Evolutionary conservation across 2,329 filamentous ascomycete genomes (phyloP).

Genomic region (Aspergillus ochraceoroseus): DNA sequence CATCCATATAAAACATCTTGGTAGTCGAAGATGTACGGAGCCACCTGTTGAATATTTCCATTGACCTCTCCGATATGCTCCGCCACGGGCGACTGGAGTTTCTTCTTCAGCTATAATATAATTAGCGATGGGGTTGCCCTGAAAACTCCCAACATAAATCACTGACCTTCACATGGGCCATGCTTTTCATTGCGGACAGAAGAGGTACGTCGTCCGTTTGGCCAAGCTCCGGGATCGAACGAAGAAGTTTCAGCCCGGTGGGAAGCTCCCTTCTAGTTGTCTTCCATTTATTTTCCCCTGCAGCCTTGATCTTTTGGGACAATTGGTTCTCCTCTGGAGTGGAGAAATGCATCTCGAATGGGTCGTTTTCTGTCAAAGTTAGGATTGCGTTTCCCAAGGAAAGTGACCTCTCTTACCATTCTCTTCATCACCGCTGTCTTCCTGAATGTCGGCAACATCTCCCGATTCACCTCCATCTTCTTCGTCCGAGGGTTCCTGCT

Average conservation of each 20-base stretch:
- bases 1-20: constrained; percentile 72
- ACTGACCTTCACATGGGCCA: constrained; percentile 36
- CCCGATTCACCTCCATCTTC: constrained; percentile 42
- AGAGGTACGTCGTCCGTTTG: constrained; percentile 21
- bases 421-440: constrained; percentile 34
- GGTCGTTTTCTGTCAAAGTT: constrained; percentile 51
- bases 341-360: constrained; percentile 77
- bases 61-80: constrained; percentile 57
- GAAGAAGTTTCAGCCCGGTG: constrained; percentile 32
- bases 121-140: neutral
- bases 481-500: constrained; percentile 47
- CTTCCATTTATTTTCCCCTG: constrained; percentile 48
- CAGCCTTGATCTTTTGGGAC: constrained; percentile 47
- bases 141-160: neutral
- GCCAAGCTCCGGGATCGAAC: constrained; percentile 29
- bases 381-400: neutral
- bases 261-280: constrained; percentile 37
- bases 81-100: constrained; percentile 54
- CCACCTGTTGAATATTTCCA: constrained; percentile 59
- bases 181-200: constrained; percentile 31
- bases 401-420: constrained; percentile 25
- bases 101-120: constrained; percentile 64
- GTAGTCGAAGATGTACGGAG: constrained; percentile 73
- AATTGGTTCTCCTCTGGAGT: constrained; percentile 60
- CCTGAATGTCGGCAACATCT: constrained; percentile 28